A percentile compares a stretch with the other conserved stretches of the same genome.
These are phyloP conservation scores for Leonotis leonurus DNA, from an alignment of 257 asterid species.

Conservation along the genomic window DNA sequence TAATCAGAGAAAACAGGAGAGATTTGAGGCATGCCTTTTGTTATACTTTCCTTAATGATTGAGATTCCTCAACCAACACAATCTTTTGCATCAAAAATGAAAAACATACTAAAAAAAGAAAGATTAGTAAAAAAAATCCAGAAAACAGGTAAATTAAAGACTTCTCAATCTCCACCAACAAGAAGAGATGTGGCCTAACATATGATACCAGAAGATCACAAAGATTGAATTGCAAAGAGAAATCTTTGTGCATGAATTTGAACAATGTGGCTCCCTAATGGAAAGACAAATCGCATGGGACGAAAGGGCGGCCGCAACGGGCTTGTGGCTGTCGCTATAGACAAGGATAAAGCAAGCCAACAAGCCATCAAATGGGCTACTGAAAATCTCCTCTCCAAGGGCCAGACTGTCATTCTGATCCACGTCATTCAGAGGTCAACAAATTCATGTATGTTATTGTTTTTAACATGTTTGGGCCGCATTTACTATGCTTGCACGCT, in stretches of 20 bases:
- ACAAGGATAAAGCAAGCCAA: constrained; percentile 74
- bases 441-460: constrained; percentile 24
- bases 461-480: too few relatives aligned
- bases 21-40: constrained; percentile 29
- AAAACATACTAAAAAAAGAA: background rate
- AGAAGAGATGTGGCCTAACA: background rate
- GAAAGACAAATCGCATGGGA: constrained; percentile 26
- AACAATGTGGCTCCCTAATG: constrained; percentile 54
- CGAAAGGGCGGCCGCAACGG: constrained; percentile 47
- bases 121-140: background rate
- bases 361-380: constrained; percentile 73
- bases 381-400: constrained; percentile 55
- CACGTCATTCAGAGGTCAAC: constrained; percentile 49
- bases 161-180: background rate
- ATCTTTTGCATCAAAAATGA: background rate
- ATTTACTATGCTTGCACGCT: background rate
- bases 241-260: constrained; percentile 9
- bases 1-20: constrained; percentile 8
- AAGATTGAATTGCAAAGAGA: background rate
- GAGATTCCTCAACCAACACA: constrained; percentile 10
- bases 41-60: constrained; percentile 14
- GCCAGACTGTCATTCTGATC: constrained; percentile 68
- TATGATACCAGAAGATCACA: background rate
- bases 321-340: constrained; percentile 74
- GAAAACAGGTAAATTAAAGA: background rate